These are phyloP conservation scores for Alternaria consortialis DNA, from an alignment of 2,329 filamentous ascomycete genomes.

Conservation along the genomic window DNA sequence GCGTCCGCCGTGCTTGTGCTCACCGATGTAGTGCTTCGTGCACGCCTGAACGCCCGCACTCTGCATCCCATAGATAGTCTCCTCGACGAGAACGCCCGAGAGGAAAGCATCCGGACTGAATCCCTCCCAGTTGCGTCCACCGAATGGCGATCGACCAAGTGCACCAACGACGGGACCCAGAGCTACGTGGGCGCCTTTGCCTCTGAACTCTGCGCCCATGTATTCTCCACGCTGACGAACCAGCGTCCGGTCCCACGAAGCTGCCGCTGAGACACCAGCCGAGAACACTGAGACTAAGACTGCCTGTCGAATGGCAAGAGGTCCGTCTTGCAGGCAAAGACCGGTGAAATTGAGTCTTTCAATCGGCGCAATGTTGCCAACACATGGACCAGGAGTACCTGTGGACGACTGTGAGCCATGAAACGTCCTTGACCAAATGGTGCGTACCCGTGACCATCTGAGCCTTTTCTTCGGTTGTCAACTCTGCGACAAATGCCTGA, in stretches of 20 bases:
- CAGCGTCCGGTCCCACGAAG: constrained; percentile 53
- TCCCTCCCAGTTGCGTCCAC: constrained; percentile 57
- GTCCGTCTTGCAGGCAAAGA: constrained; percentile 53
- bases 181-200: constrained; percentile 52
- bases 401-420: neutral
- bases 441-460: neutral
- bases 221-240: constrained; percentile 44
- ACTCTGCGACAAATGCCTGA: neutral
- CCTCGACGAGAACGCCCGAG: constrained; percentile 50
- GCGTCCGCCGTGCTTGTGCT: no score
- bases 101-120: constrained; percentile 55
- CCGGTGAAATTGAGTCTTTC: constrained; percentile 51
- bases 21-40: constrained; percentile 63
- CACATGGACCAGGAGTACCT: constrained; percentile 29
- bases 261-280: constrained; percentile 48
- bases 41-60: constrained; percentile 53
- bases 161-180: constrained; percentile 62
- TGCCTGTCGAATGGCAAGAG: constrained; percentile 46
- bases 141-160: constrained; percentile 52
- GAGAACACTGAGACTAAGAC: constrained; percentile 49
- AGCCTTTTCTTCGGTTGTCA: neutral
- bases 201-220: constrained; percentile 46
- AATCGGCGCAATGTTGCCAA: constrained; percentile 51
- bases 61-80: constrained; percentile 52
- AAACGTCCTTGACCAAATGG: neutral